Evolutionary conservation across 2,329 filamentous ascomycete genomes (phyloP).

Genomic region (Colletotrichum sp.): DNA sequence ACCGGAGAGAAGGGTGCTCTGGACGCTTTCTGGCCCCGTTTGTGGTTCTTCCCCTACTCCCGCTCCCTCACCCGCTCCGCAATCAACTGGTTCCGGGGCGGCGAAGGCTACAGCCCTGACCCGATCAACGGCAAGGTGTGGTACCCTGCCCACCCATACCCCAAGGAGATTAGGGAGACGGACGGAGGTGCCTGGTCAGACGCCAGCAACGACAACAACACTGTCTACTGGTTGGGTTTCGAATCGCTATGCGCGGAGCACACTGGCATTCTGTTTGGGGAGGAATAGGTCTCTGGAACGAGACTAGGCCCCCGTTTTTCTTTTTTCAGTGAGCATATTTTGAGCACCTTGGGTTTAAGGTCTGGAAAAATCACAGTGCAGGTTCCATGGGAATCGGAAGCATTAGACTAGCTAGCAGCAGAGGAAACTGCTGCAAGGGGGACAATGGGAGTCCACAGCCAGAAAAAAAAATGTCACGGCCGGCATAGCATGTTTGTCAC

Average conservation of each 20-base stretch:
- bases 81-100: conserved; percentile 26
- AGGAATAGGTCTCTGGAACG: background rate
- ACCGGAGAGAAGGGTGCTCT: conserved; percentile 40
- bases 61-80: conserved; percentile 33
- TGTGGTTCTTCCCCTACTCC: conserved; percentile 44
- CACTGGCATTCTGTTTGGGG: conserved; percentile 14
- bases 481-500: conserved; percentile 1
- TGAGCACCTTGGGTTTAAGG: background rate
- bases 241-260: conserved; percentile 18
- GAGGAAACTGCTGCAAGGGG: background rate
- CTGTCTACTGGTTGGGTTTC: conserved; percentile 19
- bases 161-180: conserved; percentile 5
- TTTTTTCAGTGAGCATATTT: background rate
- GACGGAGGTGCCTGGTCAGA: conserved; percentile 22
- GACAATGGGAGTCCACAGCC: background rate
- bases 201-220: conserved; percentile 17
- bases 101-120: conserved; percentile 27
- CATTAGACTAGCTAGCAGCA: conserved; percentile 3
- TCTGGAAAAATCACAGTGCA: background rate
- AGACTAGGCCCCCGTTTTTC: background rate
- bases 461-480: conserved; percentile 1
- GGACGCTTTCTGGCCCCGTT: conserved; percentile 33
- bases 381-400: background rate
- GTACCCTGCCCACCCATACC: conserved; percentile 24
- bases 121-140: conserved; percentile 36